These are phyloP conservation scores for Dipteronia dyeriana DNA, from an alignment of 345 rosid species.

Conservation along the genomic window DNA sequence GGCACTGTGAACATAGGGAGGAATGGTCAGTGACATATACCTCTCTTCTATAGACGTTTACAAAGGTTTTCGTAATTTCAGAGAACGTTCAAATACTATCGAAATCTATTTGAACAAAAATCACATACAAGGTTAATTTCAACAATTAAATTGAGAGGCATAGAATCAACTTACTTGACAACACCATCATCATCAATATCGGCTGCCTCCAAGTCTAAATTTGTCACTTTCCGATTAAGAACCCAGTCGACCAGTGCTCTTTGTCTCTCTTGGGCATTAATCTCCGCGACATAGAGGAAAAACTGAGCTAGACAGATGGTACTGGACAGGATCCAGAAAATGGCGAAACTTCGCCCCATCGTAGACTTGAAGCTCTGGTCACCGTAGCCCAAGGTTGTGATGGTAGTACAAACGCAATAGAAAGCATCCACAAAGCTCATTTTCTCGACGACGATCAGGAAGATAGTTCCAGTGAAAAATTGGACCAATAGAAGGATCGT, in stretches of 20 bases:
- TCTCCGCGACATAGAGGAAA: slow-evolving; percentile 63
- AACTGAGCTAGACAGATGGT: slow-evolving; percentile 70
- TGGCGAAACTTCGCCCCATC: slow-evolving; percentile 66
- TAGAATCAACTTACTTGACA: slow-evolving; percentile 57
- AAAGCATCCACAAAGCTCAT: slow-evolving; percentile 55
- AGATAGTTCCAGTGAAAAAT: slow-evolving; percentile 46
- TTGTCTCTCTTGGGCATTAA: slow-evolving; percentile 62
- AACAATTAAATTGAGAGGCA: not conserved
- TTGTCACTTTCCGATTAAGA: slow-evolving; percentile 58
- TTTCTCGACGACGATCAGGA: slow-evolving; percentile 48
- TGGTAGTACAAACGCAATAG: slow-evolving; percentile 80
- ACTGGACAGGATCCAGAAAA: slow-evolving; percentile 68
- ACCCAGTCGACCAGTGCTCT: slow-evolving; percentile 68
- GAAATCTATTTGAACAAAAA: too few species aligned
- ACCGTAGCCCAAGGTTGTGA: slow-evolving; percentile 87
- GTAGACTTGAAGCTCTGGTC: slow-evolving; percentile 67
- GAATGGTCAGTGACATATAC: not conserved
- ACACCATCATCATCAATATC: slow-evolving; percentile 73
- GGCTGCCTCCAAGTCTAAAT: slow-evolving; percentile 77
- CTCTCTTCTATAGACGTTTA: not conserved
- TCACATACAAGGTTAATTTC: too few species aligned
- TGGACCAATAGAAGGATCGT: slow-evolving; percentile 43
- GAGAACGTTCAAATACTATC: too few species aligned
- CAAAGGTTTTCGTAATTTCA: too few species aligned
- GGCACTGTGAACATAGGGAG: slow-evolving; percentile 37